These are phyloP conservation scores for Backusella luteola DNA, from an alignment of 192 early-diverging fungal genomes.

Conservation along the genomic window DNA sequence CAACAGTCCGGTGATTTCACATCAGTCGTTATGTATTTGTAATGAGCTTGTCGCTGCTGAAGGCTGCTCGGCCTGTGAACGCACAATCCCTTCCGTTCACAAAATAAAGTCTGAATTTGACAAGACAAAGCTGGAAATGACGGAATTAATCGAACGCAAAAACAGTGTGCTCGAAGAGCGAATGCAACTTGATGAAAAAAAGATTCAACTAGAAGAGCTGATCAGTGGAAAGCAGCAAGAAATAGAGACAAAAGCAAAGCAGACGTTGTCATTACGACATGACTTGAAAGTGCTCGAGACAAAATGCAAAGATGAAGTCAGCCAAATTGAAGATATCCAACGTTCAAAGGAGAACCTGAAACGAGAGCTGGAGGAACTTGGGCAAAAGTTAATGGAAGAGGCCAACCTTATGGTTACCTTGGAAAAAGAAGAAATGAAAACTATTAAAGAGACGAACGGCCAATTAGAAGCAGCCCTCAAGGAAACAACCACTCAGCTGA, in stretches of 20 bases:
- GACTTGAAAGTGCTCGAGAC: slow-evolving; percentile 67
- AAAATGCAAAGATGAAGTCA: slow-evolving; percentile 77
- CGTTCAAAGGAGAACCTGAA: slow-evolving; percentile 83
- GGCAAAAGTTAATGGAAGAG: slow-evolving; percentile 86
- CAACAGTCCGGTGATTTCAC: slow-evolving; percentile 15
- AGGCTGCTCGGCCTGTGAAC: slow-evolving; percentile 7
- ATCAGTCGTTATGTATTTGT: slow-evolving; percentile 9
- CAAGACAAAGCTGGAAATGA: background rate
- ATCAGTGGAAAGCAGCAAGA: slow-evolving; percentile 65
- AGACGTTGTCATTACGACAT: slow-evolving; percentile 55
- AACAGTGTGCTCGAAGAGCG: background rate
- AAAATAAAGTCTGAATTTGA: slow-evolving; percentile 3
- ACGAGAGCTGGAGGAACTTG: slow-evolving; percentile 89
- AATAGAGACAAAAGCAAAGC: slow-evolving; percentile 64
- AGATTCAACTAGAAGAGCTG: slow-evolving; percentile 45
- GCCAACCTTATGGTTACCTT: slow-evolving; percentile 85
- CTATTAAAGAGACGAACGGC: slow-evolving; percentile 42
- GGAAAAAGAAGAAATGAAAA: slow-evolving; percentile 59
- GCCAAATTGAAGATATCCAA: slow-evolving; percentile 78
- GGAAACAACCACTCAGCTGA: slow-evolving; percentile 55
- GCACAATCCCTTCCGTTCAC: background rate
- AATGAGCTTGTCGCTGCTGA: slow-evolving; percentile 8
- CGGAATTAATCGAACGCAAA: background rate
- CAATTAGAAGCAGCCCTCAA: slow-evolving; percentile 56
- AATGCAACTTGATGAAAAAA: slow-evolving; percentile 55